These are phyloP conservation scores for Wickerhamiella cacticola DNA, from an alignment of 805 yeast genomes.

Conservation along the genomic window DNA sequence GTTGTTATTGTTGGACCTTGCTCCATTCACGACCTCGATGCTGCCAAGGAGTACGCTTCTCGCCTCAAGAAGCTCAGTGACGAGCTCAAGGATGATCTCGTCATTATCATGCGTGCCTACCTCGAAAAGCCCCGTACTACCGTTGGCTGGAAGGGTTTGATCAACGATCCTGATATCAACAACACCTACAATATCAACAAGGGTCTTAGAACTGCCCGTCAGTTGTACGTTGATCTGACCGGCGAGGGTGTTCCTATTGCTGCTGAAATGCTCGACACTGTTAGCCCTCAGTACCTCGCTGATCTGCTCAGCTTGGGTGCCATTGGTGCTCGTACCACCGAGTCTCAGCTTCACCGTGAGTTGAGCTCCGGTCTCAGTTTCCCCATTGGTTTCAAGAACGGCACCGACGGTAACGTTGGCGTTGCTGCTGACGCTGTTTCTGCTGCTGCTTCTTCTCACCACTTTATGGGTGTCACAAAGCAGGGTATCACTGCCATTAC, in stretches of 20 bases:
- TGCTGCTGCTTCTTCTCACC: slow-evolving; percentile 87
- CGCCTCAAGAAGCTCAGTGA: slow-evolving; percentile 55
- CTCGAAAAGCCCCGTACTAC: slow-evolving; percentile 97
- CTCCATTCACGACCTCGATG: slow-evolving; percentile 82
- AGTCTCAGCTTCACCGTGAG: slow-evolving; percentile 95
- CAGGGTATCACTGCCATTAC: slow-evolving; percentile 95
- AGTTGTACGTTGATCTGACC: slow-evolving; percentile 72
- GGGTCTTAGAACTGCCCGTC: slow-evolving; percentile 79
- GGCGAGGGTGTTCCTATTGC: slow-evolving; percentile 79
- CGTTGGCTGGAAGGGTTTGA: slow-evolving; percentile 97
- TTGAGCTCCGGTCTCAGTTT: slow-evolving; percentile 95
- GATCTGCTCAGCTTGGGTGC: slow-evolving; percentile 93
- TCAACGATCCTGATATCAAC: slow-evolving; percentile 92
- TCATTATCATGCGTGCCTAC: slow-evolving; percentile 92
- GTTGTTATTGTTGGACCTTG: slow-evolving; percentile 93
- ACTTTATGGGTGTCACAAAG: slow-evolving; percentile 94
- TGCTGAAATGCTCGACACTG: slow-evolving; percentile 95
- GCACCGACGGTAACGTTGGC: slow-evolving; percentile 88
- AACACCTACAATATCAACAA: slow-evolving; percentile 88
- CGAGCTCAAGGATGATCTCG: slow-evolving; percentile 63
- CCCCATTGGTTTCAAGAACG: slow-evolving; percentile 98
- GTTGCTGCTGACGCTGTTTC: slow-evolving; percentile 91
- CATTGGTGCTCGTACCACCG: slow-evolving; percentile 98
- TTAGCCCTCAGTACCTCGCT: slow-evolving; percentile 88
- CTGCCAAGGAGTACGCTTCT: slow-evolving; percentile 78